Evolutionary conservation across 1,284 basidiomycete genomes (phyloP).

Genomic region (Sporisorium iseilematis-ciliati): DNA sequence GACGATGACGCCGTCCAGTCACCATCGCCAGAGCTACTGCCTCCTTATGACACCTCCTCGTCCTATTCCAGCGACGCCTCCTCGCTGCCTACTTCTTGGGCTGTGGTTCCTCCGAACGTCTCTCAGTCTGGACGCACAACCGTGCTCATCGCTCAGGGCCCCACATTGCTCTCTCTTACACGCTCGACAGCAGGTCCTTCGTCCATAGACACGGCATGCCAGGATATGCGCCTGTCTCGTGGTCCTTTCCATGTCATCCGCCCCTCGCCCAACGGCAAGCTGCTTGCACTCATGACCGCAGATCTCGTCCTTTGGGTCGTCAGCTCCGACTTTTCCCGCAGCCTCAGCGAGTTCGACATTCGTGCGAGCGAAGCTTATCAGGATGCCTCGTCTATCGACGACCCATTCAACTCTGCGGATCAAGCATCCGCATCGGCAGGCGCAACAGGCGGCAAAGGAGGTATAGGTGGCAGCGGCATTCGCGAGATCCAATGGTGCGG

Average conservation of each 20-base stretch:
- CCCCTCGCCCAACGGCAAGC: conserved; percentile 92
- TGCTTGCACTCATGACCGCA: conserved; percentile 84
- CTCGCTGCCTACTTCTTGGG: conserved; percentile 44
- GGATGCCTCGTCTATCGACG: conserved; percentile 36
- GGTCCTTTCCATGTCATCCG: conserved; percentile 89
- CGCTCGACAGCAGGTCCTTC: conserved; percentile 42
- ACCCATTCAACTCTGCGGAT: conserved; percentile 25
- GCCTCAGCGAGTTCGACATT: conserved; percentile 82
- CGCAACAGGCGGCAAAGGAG: conserved; percentile 25
- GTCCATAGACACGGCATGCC: conserved; percentile 45
- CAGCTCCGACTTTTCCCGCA: conserved; percentile 89
- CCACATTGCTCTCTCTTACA: conserved; percentile 46
- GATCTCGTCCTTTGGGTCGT: conserved; percentile 87
- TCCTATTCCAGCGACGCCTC: conserved; percentile 7
- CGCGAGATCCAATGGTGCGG: conserved; percentile 87
- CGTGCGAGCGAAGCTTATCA: conserved; percentile 50
- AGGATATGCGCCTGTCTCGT: conserved; percentile 77
- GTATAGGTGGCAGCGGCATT: conserved; percentile 58
- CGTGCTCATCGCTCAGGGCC: conserved; percentile 43
- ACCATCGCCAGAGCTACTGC: conserved; percentile 31
- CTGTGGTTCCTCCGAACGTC: conserved; percentile 35
- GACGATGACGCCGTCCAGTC: conserved; percentile 32
- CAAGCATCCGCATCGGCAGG: neutral
- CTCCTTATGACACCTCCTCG: conserved; percentile 21
- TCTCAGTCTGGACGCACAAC: conserved; percentile 41